Base-by-base conservation (phyloP, 768 basidiomycete genomes). In the Austroboletus eburneus region DNA sequence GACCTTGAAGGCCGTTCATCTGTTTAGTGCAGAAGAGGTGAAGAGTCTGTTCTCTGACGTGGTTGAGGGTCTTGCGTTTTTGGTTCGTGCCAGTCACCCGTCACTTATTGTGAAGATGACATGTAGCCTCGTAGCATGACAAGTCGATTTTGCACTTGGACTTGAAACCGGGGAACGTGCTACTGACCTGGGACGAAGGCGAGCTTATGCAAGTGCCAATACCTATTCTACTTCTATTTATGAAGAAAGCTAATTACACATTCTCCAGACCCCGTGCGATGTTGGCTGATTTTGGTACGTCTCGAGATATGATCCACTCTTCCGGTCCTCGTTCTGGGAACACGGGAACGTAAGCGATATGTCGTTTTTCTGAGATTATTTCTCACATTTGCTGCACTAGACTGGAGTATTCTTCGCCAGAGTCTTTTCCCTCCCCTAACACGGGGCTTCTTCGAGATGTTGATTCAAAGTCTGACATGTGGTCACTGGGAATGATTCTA, bases 401-500 rank as follows among this genome's bases (percentile, higher is more conserved):
- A 1, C 72, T 96, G 42, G 92, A 95, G 70, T 94, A 88, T 57
- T 79, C 87, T 13, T 83, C 91, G 0, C 95, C 94, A 0, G 95
- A 97, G 63, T 87, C 90, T 0, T 73, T 98, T 1, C 81, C 83
- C 3, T 79, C 81, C 0, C 81, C 78, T 13, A 66, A 71, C 6
- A 84, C 80, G 0, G 88, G 89, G 0, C 65, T 75, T 18, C 78
- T 88, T 8, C 73, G 71, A 8, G 83, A 87, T 38, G 75, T 91
- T 3, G 86, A 90, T 57, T 90, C 91, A 0, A 93, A 93, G 59
- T 79, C 88, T 4, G 94, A 98, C 61, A 92, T 96, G 83, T 98
- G 95, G 94, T 91, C 90, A 5, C 74, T 98, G 14, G 94, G 94
- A 52, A 92, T 98, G 87, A 90, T 98, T 46, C 74, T 98, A 16